Percentiles rank a stretch among this genome's conserved stretches.
Conservation (phyloP, 768 basidiomycete species). For the Tylopilus subfusipes region DNA sequence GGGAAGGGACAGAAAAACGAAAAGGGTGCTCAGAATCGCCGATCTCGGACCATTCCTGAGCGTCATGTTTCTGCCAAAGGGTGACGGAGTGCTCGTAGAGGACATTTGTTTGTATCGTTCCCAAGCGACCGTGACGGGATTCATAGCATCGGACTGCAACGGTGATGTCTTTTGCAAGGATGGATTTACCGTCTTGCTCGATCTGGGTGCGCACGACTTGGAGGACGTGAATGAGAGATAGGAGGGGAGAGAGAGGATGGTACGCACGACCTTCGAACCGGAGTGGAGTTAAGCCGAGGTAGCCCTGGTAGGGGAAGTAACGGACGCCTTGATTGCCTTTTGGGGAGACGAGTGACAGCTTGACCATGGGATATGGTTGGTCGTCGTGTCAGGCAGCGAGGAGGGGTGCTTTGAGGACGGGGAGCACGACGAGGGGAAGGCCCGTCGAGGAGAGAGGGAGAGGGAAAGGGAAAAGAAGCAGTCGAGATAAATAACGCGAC, state of each 20-base stretch:
- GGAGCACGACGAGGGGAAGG: slow-evolving; percentile 17
- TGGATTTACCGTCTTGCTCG: slow-evolving; percentile 65
- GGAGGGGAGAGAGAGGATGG: not conserved
- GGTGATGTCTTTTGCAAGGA: slow-evolving; percentile 63
- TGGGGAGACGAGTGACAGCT: slow-evolving; percentile 60
- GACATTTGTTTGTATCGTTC: slow-evolving; percentile 54
- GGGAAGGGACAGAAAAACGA: slow-evolving; percentile 61
- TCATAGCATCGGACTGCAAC: slow-evolving; percentile 86
- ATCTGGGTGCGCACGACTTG: slow-evolving; percentile 67
- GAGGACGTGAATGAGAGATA: slow-evolving; percentile 4
- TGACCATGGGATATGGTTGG: slow-evolving; percentile 50
- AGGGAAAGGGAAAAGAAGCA: slow-evolving; percentile 29
- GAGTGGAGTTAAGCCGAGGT: slow-evolving; percentile 77
- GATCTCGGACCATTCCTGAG: slow-evolving; percentile 56
- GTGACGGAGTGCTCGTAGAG: slow-evolving; percentile 64
- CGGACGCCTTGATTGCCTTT: slow-evolving; percentile 68
- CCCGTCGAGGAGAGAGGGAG: not conserved
- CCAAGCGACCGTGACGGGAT: slow-evolving; percentile 60
- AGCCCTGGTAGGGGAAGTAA: slow-evolving; percentile 73
- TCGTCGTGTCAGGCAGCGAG: slow-evolving; percentile 12
- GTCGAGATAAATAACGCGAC: slow-evolving; percentile 32
- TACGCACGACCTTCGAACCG: slow-evolving; percentile 70
- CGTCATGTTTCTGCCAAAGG: slow-evolving; percentile 65
- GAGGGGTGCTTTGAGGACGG: slow-evolving; percentile 17
- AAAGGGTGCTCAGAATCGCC: slow-evolving; percentile 69